A percentile compares a stretch with the other conserved stretches of the same genome.
Conservation (phyloP, 1,284 basidiomycete genomes). For the Pholiota adiposa region DNA sequence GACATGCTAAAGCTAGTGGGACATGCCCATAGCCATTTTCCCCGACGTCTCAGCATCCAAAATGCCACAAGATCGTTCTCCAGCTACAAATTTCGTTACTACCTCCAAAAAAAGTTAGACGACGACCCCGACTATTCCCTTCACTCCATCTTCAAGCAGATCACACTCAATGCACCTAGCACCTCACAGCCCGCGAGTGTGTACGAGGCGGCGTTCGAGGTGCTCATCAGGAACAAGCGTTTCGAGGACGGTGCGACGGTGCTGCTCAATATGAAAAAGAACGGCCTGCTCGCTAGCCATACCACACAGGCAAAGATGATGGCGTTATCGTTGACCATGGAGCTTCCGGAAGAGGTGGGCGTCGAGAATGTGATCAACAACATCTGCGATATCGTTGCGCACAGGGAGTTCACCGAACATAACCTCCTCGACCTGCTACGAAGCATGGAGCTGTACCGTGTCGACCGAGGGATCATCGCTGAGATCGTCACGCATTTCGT, state of each 20-base stretch:
- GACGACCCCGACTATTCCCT: slow-evolving; percentile 16
- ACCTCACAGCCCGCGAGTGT: background rate
- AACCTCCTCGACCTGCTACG: slow-evolving; percentile 8
- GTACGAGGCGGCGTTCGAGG: background rate
- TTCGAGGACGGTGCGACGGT: background rate
- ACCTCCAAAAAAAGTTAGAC: background rate
- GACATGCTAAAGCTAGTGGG: background rate
- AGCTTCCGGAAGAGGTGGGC: background rate
- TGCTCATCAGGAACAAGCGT: slow-evolving; percentile 1
- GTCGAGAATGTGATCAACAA: background rate
- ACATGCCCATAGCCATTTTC: background rate
- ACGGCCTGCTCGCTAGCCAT: background rate
- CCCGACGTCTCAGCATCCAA: background rate
- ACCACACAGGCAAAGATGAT: slow-evolving; percentile 1
- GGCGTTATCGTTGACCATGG: background rate
- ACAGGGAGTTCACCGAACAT: background rate
- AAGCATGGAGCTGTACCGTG: background rate
- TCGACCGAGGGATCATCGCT: slow-evolving; percentile 3
- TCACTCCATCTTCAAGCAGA: background rate
- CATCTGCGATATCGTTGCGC: background rate
- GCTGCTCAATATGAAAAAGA: background rate
- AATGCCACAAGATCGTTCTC: background rate
- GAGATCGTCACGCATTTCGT: slow-evolving; percentile 8
- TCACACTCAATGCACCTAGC: background rate
- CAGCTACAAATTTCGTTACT: background rate